These are phyloP conservation scores for Crithidia sp. DNA, from an alignment of 208 protist species.

Conservation along the genomic window DNA sequence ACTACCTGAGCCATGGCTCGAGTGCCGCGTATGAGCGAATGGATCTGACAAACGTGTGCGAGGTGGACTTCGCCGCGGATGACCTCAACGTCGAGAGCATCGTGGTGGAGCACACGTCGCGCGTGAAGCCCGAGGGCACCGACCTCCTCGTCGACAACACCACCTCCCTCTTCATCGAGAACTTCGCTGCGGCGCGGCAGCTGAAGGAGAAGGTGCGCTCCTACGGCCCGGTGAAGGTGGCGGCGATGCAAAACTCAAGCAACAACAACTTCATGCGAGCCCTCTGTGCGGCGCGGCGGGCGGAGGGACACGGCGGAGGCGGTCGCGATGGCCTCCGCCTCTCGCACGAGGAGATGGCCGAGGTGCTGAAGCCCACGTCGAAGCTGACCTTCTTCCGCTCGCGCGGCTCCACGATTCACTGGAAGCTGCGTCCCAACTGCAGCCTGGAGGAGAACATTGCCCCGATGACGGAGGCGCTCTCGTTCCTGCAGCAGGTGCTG, in stretches of 20 bases:
- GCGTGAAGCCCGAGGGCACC: slow-evolving; percentile 68
- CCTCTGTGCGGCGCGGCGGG: slow-evolving; percentile 13
- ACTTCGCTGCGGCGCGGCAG: slow-evolving; percentile 84
- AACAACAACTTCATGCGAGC: slow-evolving; percentile 67
- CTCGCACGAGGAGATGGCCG: slow-evolving; percentile 41
- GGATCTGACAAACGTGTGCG: slow-evolving; percentile 83
- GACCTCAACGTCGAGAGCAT: slow-evolving; percentile 90
- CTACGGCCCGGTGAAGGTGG: slow-evolving; percentile 52
- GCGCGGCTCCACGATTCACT: slow-evolving; percentile 77
- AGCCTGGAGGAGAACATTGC: slow-evolving; percentile 77
- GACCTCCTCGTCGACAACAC: slow-evolving; percentile 83
- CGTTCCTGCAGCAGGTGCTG: slow-evolving; percentile 79
- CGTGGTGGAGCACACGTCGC: slow-evolving; percentile 83
- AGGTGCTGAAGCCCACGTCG: slow-evolving; percentile 60
- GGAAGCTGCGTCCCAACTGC: slow-evolving; percentile 71
- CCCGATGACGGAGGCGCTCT: slow-evolving; percentile 79
- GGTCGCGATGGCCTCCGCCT: slow-evolving; percentile 27
- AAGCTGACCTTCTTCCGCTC: slow-evolving; percentile 85
- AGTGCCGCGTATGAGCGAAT: slow-evolving; percentile 81
- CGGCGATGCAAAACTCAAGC: slow-evolving; percentile 55
- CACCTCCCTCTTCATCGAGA: slow-evolving; percentile 86
- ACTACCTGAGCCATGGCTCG: slow-evolving; percentile 77
- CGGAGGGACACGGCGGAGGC: slow-evolving; percentile 17
- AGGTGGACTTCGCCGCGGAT: slow-evolving; percentile 77
- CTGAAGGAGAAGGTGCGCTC: slow-evolving; percentile 65